Evolutionary conservation across 192 early-diverging fungal genomes (phyloP), one percentile per base, ranked within the genome.

Genomic region (Haplosporangium gracile): DNA sequence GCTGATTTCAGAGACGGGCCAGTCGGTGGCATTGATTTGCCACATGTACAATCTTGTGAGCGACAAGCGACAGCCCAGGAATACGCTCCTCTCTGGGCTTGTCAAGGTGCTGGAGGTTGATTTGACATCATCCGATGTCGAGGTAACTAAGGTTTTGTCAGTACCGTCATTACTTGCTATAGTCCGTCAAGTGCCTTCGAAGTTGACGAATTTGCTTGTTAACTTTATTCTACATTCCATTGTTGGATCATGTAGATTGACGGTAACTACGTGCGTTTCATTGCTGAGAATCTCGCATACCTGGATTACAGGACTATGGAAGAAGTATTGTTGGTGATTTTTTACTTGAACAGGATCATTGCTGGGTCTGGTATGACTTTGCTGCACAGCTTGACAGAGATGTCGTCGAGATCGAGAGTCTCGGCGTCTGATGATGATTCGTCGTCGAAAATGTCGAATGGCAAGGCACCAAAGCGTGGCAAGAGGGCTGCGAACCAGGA

Each of bases 211-310:
- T 5, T 55, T 74, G 20, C 47, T 86, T 5, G 36, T 80, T 24
- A 72, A 49, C 40, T 39, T 20, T 6, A 38, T 74, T 18, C 70
- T 79, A 53, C 24, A 24, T 53, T 80, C 43, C 39, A 20, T 43
- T 71, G 5, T n/a, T n/a, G 42, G 63, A 26, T 11, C 42, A 22
- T 51, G 42, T 36, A 89, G 81, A 80, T 92, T 6, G 92, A 95
- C 78, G 79, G 93, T 16, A 80, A 88, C 36, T 95, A 93, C 70
- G 89, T 88, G 32, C 89, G 93, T 49, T 99, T 97, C 90, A 84
- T 97, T 7, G 96, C 94, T 0, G 97, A 98, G 73, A 97, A 94
- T 83, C 78, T 98, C 36, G 92, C 97, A 0, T 89, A 94, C 4
- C 85, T 99, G 15, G 92, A 97, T 72, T 97, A 93, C 82, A 95